phyloP scores from a whole-genome alignment of 2,329 filamentous ascomycete genomes.

The Alternaria alternata region DNA sequence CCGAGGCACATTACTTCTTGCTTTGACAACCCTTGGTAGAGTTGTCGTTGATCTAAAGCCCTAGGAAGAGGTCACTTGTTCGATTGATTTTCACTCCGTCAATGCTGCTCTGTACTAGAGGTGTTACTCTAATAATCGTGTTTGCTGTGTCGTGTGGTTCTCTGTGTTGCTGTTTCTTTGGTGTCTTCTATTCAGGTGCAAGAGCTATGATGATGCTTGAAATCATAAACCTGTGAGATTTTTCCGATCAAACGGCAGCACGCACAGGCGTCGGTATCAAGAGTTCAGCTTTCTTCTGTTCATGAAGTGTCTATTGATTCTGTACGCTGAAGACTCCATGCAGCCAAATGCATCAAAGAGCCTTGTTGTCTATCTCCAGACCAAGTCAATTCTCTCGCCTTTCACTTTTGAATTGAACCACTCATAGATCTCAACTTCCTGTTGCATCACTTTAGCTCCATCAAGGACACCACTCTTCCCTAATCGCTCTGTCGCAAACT shows the following conservation, averaged over 20 bases:
- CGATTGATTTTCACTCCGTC: neutral
- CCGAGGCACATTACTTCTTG: neutral
- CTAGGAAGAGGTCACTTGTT: neutral
- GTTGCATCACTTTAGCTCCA: slow-evolving; percentile 53
- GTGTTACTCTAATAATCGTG: neutral
- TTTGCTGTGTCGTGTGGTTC: neutral
- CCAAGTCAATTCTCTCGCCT: slow-evolving; percentile 57
- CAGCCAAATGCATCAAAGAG: neutral
- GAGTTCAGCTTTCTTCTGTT: neutral
- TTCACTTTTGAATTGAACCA: slow-evolving; percentile 66
- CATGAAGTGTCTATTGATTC: neutral
- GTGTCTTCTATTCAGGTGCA: neutral
- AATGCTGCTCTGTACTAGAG: neutral
- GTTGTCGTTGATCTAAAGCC: neutral
- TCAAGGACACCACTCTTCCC: slow-evolving; percentile 55
- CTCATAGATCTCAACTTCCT: slow-evolving; percentile 60
- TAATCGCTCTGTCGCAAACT: slow-evolving; percentile 50
- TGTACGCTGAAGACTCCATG: neutral
- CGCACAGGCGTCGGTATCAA: neutral
- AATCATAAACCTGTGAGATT: neutral
- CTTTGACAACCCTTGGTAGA: neutral
- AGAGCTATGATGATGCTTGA: neutral
- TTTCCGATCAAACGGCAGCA: neutral
- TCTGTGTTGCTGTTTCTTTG: neutral
- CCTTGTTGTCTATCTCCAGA: slow-evolving; percentile 20